These are phyloP conservation scores for Lepidium campestre DNA, from an alignment of 441 rosid genomes.

Conservation along the genomic window DNA sequence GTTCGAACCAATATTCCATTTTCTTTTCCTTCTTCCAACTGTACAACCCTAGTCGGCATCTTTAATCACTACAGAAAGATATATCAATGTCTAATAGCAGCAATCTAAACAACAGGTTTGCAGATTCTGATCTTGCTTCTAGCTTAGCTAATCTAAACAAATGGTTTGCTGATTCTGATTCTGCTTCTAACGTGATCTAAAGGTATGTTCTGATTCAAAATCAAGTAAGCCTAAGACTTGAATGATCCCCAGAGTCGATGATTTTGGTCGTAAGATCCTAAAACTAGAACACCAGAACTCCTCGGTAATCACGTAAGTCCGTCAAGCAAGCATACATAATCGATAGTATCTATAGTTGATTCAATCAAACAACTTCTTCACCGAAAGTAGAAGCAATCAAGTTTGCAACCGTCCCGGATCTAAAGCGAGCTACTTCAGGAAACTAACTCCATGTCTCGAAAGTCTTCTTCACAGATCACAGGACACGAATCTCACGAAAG, in stretches of 20 bases:
- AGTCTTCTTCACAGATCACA: background rate
- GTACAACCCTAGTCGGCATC: slow-evolving; percentile 59
- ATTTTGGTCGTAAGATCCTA: background rate
- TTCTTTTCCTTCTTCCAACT: slow-evolving; percentile 72
- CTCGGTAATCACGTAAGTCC: background rate
- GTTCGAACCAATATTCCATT: slow-evolving; percentile 28
- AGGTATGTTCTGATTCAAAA: background rate
- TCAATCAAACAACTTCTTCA: background rate
- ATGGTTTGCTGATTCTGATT: background rate
- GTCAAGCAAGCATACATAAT: background rate
- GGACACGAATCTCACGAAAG: background rate
- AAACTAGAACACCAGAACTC: slow-evolving; percentile 3
- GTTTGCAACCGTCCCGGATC: background rate
- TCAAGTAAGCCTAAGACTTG: background rate
- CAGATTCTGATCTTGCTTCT: background rate
- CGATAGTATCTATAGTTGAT: slow-evolving; percentile 3
- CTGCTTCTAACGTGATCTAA: slow-evolving; percentile 14
- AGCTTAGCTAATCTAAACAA: background rate
- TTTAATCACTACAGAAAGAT: background rate
- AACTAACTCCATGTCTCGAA: background rate
- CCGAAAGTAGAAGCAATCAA: background rate
- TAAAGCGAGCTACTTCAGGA: background rate
- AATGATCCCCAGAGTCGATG: background rate
- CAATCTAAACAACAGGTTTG: background rate
- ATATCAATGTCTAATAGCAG: background rate